Percentiles rank a stretch among this genome's conserved stretches.
Conservation (phyloP, 306 rosid species). For the Quercus aquifolioides region DNA sequence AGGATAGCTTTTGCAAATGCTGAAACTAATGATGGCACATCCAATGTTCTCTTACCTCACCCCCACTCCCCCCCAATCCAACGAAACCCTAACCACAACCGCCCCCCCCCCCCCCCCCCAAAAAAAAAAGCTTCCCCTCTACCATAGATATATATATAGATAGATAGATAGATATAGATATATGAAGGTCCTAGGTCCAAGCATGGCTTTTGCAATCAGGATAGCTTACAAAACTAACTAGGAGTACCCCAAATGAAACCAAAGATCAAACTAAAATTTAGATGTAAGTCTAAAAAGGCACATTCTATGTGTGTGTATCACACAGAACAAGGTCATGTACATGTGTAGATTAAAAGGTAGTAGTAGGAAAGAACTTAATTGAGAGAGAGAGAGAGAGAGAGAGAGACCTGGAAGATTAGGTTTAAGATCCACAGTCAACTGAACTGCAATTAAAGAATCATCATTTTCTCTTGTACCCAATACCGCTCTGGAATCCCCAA, state of each 20-base stretch:
- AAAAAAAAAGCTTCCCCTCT: too few relatives aligned
- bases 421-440: slow-evolving; percentile 97
- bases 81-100: too few relatives aligned
- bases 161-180: too few relatives aligned
- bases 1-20: too few relatives aligned
- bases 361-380: not conserved
- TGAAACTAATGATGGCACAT: too few relatives aligned
- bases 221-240: not conserved
- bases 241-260: not conserved
- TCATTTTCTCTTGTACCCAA: slow-evolving; percentile 76
- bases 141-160: too few relatives aligned
- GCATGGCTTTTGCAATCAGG: not conserved
- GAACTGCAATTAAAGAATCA: slow-evolving; percentile 65
- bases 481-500: slow-evolving; percentile 98
- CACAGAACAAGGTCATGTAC: not conserved
- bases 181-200: not conserved
- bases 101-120: too few relatives aligned
- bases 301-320: not conserved
- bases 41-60: too few relatives aligned
- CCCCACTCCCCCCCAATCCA: too few relatives aligned
- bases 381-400: slow-evolving; percentile 10
- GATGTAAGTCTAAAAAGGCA: not conserved
- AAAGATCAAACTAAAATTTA: not conserved
- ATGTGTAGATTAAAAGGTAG: not conserved
- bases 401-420: slow-evolving; percentile 93